Evolutionary conservation across 2,329 filamentous ascomycete species (phyloP), one percentile per base, ranked within the genome.

Genomic region (Diaporthe aspalathi): DNA sequence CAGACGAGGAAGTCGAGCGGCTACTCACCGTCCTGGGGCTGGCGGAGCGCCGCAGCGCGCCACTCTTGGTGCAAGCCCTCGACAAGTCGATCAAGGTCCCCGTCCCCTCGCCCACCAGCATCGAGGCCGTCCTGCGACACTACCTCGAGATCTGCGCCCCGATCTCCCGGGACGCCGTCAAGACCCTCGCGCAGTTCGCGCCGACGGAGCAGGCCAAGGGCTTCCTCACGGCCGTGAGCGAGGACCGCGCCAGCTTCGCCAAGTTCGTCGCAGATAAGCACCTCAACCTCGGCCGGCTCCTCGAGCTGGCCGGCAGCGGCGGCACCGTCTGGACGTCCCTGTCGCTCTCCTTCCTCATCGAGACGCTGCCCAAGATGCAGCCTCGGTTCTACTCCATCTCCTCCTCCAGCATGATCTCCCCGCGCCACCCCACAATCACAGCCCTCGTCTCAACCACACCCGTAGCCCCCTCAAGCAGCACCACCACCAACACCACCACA

Each of bases 341-440:
- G 0, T 82, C 88, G 0, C 81, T 91, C 22, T 83, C 83, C 2
- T 82, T 85, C 53, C 89, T 89, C 78, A 80, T 91, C 9, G 82
- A 85, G 63, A 86, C 87, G 78, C 84, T 90, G 1, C 86, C 87
- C 1, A 84, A 86, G 0, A 88, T 91, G 84, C 85, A 87, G 16
- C 81, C 88, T 22, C 86, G 88, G 17, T 87, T 88, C 73, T 90
- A 90, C 78, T 87, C 85, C 9, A 89, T 90, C 74, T 89, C 87
- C 1, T 88, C 86, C 0, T 88, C 86, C 24, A 81, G 81, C 14
- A 78, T 82, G 49, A 78, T 82, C 56, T 0, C 85, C 82, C 2
- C 81, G 84, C 14, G 80, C 76, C 73, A 81, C 84, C 74, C 82
- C 81, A 5, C 81, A 32, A 78, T 84, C 53, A 84, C 82, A 3